Evolutionary conservation across 2,329 filamentous ascomycete species (phyloP).

Genomic region (Pleomassaria siparia): DNA sequence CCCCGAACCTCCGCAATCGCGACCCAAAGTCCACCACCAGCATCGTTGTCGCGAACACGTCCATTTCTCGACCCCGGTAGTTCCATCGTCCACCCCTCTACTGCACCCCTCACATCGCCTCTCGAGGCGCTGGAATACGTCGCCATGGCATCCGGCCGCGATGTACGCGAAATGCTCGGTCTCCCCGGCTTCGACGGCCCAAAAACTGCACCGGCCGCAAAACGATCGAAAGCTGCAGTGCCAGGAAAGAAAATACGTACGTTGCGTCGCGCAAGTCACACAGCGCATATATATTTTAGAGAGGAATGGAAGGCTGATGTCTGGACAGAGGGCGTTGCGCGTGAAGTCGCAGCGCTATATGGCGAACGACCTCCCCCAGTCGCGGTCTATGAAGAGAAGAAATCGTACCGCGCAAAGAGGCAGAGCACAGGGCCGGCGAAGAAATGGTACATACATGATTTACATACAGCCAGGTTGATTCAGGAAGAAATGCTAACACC

Average conservation of each 20-base stretch:
- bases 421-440: constrained; percentile 42
- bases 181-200: constrained; percentile 59
- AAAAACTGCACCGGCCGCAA: constrained; percentile 58
- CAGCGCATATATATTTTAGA: neutral
- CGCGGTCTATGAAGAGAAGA: constrained; percentile 44
- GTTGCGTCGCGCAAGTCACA: constrained; percentile 21
- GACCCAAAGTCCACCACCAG: neutral
- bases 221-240: constrained; percentile 68
- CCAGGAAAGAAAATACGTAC: constrained; percentile 58
- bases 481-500: constrained; percentile 13
- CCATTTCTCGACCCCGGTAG: constrained; percentile 27
- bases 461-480: neutral
- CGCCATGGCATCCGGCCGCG: constrained; percentile 48
- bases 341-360: constrained; percentile 45
- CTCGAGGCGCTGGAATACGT: constrained; percentile 18
- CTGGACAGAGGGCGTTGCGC: constrained; percentile 41
- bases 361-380: constrained; percentile 45
- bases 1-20: no score
- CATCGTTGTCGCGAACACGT: constrained; percentile 10
- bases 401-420: constrained; percentile 42
- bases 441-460: constrained; percentile 33
- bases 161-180: constrained; percentile 87
- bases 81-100: constrained; percentile 25
- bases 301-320: constrained; percentile 21
- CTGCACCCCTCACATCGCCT: constrained; percentile 10